Percentiles rank a stretch among this genome's conserved stretches.
These are phyloP conservation scores for Suillus paluster DNA, from an alignment of 768 basidiomycete species.

Conservation along the genomic window DNA sequence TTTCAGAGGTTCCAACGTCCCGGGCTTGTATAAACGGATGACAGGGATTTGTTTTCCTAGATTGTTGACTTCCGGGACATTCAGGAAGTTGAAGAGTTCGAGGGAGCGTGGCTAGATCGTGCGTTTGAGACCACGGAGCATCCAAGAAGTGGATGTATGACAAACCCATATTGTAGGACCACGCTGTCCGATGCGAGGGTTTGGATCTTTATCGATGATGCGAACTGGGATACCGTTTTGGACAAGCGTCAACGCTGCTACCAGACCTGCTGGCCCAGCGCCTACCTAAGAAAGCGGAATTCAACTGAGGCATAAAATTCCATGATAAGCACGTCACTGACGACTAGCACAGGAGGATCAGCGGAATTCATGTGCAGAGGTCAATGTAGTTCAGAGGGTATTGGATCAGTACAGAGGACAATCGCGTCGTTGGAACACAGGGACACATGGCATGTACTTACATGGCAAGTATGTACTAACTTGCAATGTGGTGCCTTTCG, in stretches of 20 bases:
- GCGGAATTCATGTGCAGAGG: background rate
- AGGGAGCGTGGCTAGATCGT: slow-evolving; percentile 44
- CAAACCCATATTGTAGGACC: slow-evolving; percentile 42
- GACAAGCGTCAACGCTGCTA: slow-evolving; percentile 44
- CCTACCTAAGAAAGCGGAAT: slow-evolving; percentile 42
- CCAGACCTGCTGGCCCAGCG: slow-evolving; percentile 50
- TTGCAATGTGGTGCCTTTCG: too few relatives aligned
- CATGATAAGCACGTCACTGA: background rate
- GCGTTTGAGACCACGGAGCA: background rate
- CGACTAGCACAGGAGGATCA: slow-evolving; percentile 10
- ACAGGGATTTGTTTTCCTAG: slow-evolving; percentile 29
- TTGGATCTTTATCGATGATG: slow-evolving; percentile 16
- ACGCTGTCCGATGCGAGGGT: slow-evolving; percentile 41
- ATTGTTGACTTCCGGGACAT: slow-evolving; percentile 41
- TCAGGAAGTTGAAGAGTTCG: slow-evolving; percentile 43
- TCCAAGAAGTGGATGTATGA: background rate
- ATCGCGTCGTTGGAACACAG: too few relatives aligned
- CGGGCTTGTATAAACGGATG: slow-evolving; percentile 37
- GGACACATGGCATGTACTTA: too few relatives aligned
- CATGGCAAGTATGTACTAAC: too few relatives aligned
- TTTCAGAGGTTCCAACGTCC: background rate
- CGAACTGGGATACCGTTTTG: slow-evolving; percentile 29
- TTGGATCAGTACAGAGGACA: too few relatives aligned
- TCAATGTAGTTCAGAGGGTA: too few relatives aligned
- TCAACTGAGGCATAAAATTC: background rate